Base-by-base conservation (phyloP, 1,139 yeast genomes). In the Geotrichum aggregatum region DNA sequence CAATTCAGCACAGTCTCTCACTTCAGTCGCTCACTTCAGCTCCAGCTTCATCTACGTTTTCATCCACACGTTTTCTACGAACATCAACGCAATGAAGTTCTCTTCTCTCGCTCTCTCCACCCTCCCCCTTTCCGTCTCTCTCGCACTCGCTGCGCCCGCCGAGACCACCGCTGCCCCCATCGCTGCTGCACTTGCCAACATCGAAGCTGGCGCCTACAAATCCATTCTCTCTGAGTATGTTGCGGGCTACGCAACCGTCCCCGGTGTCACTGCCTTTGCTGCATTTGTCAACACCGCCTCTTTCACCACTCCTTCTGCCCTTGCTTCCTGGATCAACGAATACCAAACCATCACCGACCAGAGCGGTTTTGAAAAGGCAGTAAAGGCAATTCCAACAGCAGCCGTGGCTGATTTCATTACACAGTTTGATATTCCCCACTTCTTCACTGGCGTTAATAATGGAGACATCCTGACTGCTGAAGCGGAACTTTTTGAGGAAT, bases 281-380 rank as follows among this genome's bases (percentile, higher is more conserved):
- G 26, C 14, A 31, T 41, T 26, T 24, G 10, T 41, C 10, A 24
- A 21, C 22, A 41, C 44, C 24, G 24, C 26, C 35, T 16, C 35
- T 14, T 41, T 41, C 35, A 41, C 35, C 34, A 41, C 44, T 22
- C 44, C 44, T 11, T 13, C 44, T 33, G 44, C 44, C 3, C 34
- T 41, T 14, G 34, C 24, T 2, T 41, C 44, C 35, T 41, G 44
- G 44, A 8, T 41, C 2, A 6, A 34, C 10, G 14, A 1, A n/a
- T 41, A 26, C 24, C 35, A 24, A 22, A 41, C 44, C 24, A 21
- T 22, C 14, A 41, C 44, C 11, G 44, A 41, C 44, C n/a, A 10
- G n/a, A n/a, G n/a, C n/a, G n/a, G n/a, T n/a, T n/a, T n/a, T n/a
- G n/a, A n/a, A n/a, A n/a, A n/a, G n/a, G n/a, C n/a, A n/a, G n/a